Percentiles rank a stretch among this genome's conserved stretches.
These are phyloP conservation scores for Trichothecium sympodiale DNA, from an alignment of 2,329 filamentous ascomycete species.

Conservation along the genomic window DNA sequence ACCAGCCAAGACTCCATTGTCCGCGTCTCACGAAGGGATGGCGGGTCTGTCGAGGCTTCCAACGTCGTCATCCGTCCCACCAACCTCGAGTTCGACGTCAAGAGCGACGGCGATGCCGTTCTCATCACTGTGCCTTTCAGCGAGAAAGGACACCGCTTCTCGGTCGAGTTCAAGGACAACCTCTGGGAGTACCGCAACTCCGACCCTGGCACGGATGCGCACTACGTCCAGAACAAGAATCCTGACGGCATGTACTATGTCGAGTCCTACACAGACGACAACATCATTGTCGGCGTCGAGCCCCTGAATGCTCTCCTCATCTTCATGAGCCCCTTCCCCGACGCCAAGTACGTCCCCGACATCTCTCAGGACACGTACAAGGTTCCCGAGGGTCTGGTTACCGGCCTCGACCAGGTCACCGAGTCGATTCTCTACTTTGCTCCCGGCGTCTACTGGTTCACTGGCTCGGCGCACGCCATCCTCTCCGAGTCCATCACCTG, in stretches of 20 bases:
- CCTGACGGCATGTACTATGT: slow-evolving; percentile 12
- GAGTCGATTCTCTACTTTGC: slow-evolving; percentile 13
- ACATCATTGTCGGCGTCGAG: slow-evolving; percentile 14
- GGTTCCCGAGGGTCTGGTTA: slow-evolving; percentile 6
- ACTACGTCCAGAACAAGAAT: slow-evolving; percentile 9
- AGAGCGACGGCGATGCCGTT: slow-evolving; percentile 9
- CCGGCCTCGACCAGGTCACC: slow-evolving; percentile 7
- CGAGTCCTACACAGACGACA: slow-evolving; percentile 7
- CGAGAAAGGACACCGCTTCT: slow-evolving; percentile 15
- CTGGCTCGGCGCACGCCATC: slow-evolving; percentile 11
- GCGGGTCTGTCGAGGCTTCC: slow-evolving; percentile 7
- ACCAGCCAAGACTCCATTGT: slow-evolving; percentile 12
- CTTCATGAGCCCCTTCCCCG: slow-evolving; percentile 18
- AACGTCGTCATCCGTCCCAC: slow-evolving; percentile 18
- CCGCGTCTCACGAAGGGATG: slow-evolving; percentile 10
- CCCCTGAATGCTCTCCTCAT: slow-evolving; percentile 18
- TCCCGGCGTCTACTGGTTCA: slow-evolving; percentile 20
- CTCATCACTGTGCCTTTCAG: slow-evolving; percentile 16
- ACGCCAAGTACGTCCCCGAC: slow-evolving; percentile 8
- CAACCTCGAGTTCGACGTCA: slow-evolving; percentile 12
- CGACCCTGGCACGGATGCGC: slow-evolving; percentile 1
- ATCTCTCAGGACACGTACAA: slow-evolving; percentile 3
- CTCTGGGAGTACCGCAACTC: slow-evolving; percentile 15
- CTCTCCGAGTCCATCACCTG: slow-evolving; percentile 10
- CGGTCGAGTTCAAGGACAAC: slow-evolving; percentile 19